Conservation (phyloP, 108 stramenopile genomes). For the Hondaea fermentalgiana region DNA sequence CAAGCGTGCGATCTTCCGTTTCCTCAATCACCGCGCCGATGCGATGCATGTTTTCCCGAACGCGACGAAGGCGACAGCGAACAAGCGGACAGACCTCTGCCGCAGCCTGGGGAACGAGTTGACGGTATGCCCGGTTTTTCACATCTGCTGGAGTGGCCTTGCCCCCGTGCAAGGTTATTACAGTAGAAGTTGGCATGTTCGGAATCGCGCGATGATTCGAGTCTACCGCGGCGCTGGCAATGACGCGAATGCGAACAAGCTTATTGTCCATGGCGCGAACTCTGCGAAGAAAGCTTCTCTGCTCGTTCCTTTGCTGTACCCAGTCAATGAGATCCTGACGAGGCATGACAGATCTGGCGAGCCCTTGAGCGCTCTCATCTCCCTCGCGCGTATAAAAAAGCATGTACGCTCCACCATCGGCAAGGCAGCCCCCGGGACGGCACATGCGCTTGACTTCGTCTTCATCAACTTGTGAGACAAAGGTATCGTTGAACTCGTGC, state of each 20-base stretch:
- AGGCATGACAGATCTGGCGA: not conserved
- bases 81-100: not conserved
- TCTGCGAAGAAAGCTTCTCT: not conserved
- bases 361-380: not conserved
- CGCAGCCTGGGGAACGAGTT: not conserved
- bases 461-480: not conserved
- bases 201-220: too few relatives aligned
- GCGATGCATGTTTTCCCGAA: not conserved
- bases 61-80: not conserved
- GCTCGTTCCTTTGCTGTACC: not conserved
- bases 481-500: conserved; percentile 2
- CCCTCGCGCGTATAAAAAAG: not conserved
- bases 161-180: not conserved
- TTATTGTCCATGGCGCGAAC: not conserved
- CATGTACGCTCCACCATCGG: conserved; percentile 4
- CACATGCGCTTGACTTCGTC: not conserved
- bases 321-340: not conserved
- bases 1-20: not conserved
- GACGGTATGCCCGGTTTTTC: not conserved
- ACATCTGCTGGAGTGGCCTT: not conserved
- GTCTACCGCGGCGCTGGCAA: not conserved
- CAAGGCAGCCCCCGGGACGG: not conserved
- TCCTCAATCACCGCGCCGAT: not conserved
- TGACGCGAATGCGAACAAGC: not conserved
- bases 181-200: not conserved